Base-by-base conservation (phyloP, 768 basidiomycete species). In the Podaxis sp. region DNA sequence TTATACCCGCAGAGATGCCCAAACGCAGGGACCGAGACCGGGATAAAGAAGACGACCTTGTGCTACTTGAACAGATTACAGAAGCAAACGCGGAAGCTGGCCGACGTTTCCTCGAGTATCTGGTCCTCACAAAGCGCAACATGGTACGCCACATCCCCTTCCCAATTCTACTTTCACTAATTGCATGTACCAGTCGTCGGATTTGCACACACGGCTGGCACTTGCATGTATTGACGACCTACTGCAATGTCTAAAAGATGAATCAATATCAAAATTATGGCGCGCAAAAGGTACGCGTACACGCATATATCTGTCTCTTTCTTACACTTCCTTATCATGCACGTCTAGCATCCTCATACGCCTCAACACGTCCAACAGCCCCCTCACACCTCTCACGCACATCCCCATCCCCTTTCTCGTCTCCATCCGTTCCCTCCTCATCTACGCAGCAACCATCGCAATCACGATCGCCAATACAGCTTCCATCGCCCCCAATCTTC, bases 81-180 rank as follows among this genome's bases (percentile, higher is more conserved):
- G 76, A 79, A 12, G 82, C 85, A 15, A 85, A 82, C 70, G 71
- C 82, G n/a, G 74, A 72, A 6, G 90, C 89, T 19, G 93, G 85
- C 2, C 78, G 81, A 38, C 83, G 84, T 65, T 96, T 87, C 70
- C 77, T 97, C 3, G 94, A 96, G 69, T 86, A 93, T 72, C 76
- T 96, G 1, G 86, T 96, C 2, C 74, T 96, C 24, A 82, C 84
- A 58, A 85, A 85, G 65, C 83, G 86, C 52, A 87, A 82, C 67
- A 76, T 76, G 46, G 90, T 89, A 67, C 12, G 82, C 69, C 38
- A 55, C 29, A 38, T 51, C 13, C 15, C 37, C 22, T 41, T 33
- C 7, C 19, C 7, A 7, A 29, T 4, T 29, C 13, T 27, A 33
- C 6, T 52, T 38, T 6, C 36, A 43, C 40, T 66, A 27, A 64